These are phyloP conservation scores for Phytophthora vignae DNA, from an alignment of 352 stramenopile species.

Conservation along the genomic window DNA sequence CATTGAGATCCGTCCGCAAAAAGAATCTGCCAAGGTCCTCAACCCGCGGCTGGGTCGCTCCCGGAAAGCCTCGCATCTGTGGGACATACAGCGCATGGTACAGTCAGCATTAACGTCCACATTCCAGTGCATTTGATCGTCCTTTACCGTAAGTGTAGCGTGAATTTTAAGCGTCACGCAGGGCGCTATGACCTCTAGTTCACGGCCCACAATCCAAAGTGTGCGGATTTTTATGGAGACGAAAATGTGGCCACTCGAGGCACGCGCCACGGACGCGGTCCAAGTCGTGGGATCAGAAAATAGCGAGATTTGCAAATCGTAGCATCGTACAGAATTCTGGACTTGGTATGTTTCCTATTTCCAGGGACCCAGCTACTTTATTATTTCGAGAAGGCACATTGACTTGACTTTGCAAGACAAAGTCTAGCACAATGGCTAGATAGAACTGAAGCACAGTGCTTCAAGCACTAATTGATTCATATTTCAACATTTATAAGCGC, in stretches of 20 bases:
- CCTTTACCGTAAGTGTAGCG: background rate
- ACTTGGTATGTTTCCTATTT: conserved; percentile 4
- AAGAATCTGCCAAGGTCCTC: conserved; percentile 1
- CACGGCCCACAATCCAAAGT: conserved; percentile 14
- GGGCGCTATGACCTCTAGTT: conserved; percentile 1
- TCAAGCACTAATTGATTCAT: background rate
- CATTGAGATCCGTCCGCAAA: background rate
- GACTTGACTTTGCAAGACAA: background rate
- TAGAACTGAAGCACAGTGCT: background rate
- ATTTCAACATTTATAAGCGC: background rate
- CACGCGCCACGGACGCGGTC: conserved; percentile 27
- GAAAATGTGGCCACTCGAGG: conserved; percentile 17
- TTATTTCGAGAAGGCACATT: background rate
- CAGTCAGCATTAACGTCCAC: conserved; percentile 4
- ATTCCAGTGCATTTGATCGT: background rate
- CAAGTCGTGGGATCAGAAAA: conserved; percentile 17
- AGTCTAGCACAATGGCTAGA: background rate
- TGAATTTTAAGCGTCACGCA: background rate
- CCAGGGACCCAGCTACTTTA: background rate
- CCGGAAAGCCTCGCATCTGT: background rate
- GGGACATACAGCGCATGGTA: background rate
- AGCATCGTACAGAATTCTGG: conserved; percentile 12
- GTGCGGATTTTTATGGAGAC: conserved; percentile 6
- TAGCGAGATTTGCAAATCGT: conserved; percentile 26
- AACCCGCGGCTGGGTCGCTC: background rate